Evolutionary conservation across 306 rosid species (phyloP), one percentile per base, ranked within the genome.

Genomic region (Medicago lupulina): DNA sequence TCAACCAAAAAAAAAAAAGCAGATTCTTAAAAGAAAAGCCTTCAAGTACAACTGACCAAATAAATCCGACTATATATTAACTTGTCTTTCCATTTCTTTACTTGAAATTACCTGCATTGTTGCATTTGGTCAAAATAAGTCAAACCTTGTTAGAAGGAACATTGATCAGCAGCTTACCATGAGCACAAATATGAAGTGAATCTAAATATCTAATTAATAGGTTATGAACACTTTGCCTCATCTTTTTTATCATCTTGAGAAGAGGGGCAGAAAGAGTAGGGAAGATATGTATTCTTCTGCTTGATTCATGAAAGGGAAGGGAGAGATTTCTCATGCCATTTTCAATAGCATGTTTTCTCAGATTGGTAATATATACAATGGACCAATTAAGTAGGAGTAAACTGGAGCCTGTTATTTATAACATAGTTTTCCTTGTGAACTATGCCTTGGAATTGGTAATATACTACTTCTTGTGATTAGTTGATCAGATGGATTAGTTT

Each of bases 231-330:
- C 71, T 60, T 72, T 84, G 81, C 97, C 93, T 86, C 95, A 15
- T 95, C 93, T 34, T 87, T 88, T 50, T 87, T 92, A 60, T 90
- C 94, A 67, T 91, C 91, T 86, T 95, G 31, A 28, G 4, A n/a
- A 23, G 64, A 58, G 4, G 64, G 39, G 9, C 39, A 6, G n/a
- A 58, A 2, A 25, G 28, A 23, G 64, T 58, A 58, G n/a, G 65
- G 28, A 40, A 9, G 13, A 11, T n/a, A 60, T 60, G 12, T 25
- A 40, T 8, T n/a, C 40, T 59, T 25, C 28, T 25, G 65, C 25
- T 25, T 25, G 17, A 25, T 59, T 59, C 17, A 25, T 28, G 25
- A 13, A 18, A 25, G 65, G 18, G 40, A 14, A 59, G 16, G 4
- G 10, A 28, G 11, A 14, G 10, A 12, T 21, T 21, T 21, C 23